These are phyloP conservation scores for Leishmania turanica DNA, from an alignment of 208 protist species.

Conservation along the genomic window DNA sequence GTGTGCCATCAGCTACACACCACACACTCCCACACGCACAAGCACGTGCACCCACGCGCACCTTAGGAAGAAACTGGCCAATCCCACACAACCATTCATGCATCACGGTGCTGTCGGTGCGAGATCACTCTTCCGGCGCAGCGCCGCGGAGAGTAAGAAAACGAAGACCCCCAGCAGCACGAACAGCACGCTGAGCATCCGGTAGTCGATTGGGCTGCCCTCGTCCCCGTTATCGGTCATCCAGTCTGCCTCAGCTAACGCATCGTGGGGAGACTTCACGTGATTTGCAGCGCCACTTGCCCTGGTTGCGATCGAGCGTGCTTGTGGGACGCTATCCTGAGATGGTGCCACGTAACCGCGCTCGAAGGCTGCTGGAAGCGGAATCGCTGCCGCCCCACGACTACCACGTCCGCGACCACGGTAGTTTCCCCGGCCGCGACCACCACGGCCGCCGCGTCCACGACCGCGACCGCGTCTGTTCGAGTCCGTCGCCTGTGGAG, in stretches of 20 bases:
- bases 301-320: background rate
- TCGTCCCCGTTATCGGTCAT: conserved; percentile 10
- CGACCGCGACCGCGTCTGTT: conserved; percentile 31
- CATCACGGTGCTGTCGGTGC: background rate
- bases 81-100: background rate
- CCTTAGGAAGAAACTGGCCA: background rate
- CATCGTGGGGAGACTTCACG: conserved; percentile 3
- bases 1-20: background rate
- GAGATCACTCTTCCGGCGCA: conserved; percentile 1
- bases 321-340: background rate
- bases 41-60: background rate
- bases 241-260: conserved; percentile 1
- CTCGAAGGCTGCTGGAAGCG: conserved; percentile 18
- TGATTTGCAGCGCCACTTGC: conserved; percentile 1
- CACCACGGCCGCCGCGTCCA: conserved; percentile 21
- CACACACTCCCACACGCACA: background rate
- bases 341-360: conserved; percentile 10
- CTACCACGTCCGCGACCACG: conserved; percentile 16
- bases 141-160: conserved; percentile 23
- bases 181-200: conserved; percentile 39
- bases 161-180: conserved; percentile 35
- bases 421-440: conserved; percentile 24
- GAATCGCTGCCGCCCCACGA: conserved; percentile 14
- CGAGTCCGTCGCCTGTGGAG: conserved; percentile 31
- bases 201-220: conserved; percentile 3